Base-by-base conservation (phyloP, 2,329 filamentous ascomycete species). In the Chaetomium strumarium region DNA sequence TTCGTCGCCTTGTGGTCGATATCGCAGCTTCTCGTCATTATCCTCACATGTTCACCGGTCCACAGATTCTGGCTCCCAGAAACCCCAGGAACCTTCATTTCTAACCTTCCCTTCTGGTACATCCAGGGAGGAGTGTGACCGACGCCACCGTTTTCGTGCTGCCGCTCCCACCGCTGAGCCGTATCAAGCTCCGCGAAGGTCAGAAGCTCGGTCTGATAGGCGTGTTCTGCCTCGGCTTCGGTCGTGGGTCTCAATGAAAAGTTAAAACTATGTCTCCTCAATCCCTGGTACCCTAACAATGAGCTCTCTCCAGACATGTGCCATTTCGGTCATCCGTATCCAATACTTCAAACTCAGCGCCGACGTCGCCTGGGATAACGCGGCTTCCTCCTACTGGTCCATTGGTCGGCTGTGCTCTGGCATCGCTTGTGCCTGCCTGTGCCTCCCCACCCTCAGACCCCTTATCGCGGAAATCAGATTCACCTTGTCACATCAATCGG, bases 211-310 rank as follows among this genome's bases (percentile, higher is more conserved):
- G 65, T 3, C 60, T 72, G 7, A 60, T 70, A 1, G 66, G 62
- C 7, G 67, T 72, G 41, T 72, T 72, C 48, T 65, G 66, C 46
- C 59, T 71, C 3, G 68, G 69, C 13, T 70, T 72, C 52, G 71
- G n/a, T 72, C 40, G 68, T 70, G 49, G 59, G 68, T 66, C 6
- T 9, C 14, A n/a, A n/a, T n/a, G n/a, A n/a, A n/a, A n/a, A n/a
- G n/a, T n/a, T n/a, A n/a, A n/a, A n/a, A n/a, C n/a, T n/a, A n/a
- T n/a, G n/a, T n/a, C n/a, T n/a, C n/a, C n/a, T n/a, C n/a, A n/a
- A n/a, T n/a, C n/a, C n/a, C n/a, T n/a, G n/a, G n/a, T n/a, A n/a
- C n/a, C n/a, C 46, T 52, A 42, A 53, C 40, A n/a, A 2, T 4
- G 34, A 14, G n/a, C 19, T 10, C 24, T n/a, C 8, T n/a, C 3